Evolutionary conservation across 2,329 filamentous ascomycete species (phyloP), one percentile per base, ranked within the genome.

Genomic region (Aspergillus thermomutatus): DNA sequence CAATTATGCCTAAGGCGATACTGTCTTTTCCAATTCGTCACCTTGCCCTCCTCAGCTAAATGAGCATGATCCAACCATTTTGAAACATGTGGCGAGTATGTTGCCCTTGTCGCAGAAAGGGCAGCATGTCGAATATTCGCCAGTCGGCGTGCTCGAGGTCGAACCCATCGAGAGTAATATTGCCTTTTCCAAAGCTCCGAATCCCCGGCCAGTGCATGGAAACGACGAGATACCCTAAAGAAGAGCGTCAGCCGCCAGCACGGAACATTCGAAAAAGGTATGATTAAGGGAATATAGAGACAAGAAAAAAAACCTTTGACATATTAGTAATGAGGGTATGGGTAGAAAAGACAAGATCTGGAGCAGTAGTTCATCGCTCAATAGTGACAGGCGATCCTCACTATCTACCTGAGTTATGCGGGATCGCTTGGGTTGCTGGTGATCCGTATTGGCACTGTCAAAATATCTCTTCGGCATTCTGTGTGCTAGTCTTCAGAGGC

Each of bases 1-100:
- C 94, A 97, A 75, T 97, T 97, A 70, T 96, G 89, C 48, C 90
- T 83, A 50, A 97, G 80, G 67, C 88, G 91, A 74, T 95, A 97
- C 66, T 94, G 89, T 59, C 84, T 83, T 77, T 95, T 96, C 92
- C 92, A 97, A 68, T 94, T 85, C 49, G 83, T 87, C 21, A 75
- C 67, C 5, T 69, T 72, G 11, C 79, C 79, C 57, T 76, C 75
- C 54, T 74, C 76, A 23, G 88, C 80, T 7, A 83, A 68, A 57
- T 82, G 79, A 40, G 82, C 78, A 60, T 88, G 84, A 51, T 86
- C 83, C 34, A 85, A 72, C 86, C 86, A 88, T 70, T 79, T 82
- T 11, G 84, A 83, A 8, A 82, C 67, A 54, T 79, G 82, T 3
- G 82, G 83, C 1, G 82, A 82, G 61, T 83, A 85, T 49, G 74